phyloP scores from a whole-genome alignment of 2,329 filamentous ascomycete genomes.

The Talaromyces sp. region DNA sequence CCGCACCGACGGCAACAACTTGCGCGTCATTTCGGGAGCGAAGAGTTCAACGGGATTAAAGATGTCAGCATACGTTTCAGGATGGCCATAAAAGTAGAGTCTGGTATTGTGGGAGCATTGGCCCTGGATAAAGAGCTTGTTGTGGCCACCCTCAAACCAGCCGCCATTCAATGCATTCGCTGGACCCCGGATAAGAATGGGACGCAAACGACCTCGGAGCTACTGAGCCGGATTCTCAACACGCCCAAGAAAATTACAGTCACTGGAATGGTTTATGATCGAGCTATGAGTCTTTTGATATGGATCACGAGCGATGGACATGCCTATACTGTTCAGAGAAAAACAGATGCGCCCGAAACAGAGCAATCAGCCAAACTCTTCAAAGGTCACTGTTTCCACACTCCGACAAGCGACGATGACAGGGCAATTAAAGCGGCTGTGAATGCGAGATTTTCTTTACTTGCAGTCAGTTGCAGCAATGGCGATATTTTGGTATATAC shows the following conservation, averaged over 20 bases:
- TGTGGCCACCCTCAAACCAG: constrained; percentile 85
- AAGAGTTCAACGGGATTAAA: constrained; percentile 76
- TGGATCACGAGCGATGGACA: constrained; percentile 89
- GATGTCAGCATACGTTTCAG: constrained; percentile 90
- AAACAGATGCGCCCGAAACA: constrained; percentile 45
- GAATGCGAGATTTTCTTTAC: constrained; percentile 90
- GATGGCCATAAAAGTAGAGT: constrained; percentile 98
- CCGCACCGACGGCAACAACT: constrained; percentile 48
- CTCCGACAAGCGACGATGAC: constrained; percentile 59
- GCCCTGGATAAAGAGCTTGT: constrained; percentile 90
- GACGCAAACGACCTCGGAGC: constrained; percentile 84
- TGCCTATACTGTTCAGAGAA: constrained; percentile 85
- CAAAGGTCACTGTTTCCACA: constrained; percentile 87
- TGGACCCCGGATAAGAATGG: constrained; percentile 84
- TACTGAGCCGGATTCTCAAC: constrained; percentile 84
- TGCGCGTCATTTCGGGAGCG: constrained; percentile 62
- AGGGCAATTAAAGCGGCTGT: constrained; percentile 74
- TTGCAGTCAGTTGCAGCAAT: constrained; percentile 79
- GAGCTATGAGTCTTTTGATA: constrained; percentile 91
- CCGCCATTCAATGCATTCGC: constrained; percentile 93
- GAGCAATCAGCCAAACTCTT: constrained; percentile 67
- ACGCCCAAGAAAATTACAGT: constrained; percentile 74
- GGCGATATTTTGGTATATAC: constrained; percentile 86
- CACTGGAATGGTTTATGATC: constrained; percentile 84
- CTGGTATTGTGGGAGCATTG: constrained; percentile 82